These are phyloP conservation scores for Claviceps maximensis DNA, from an alignment of 2,329 filamentous ascomycete genomes.

Conservation along the genomic window DNA sequence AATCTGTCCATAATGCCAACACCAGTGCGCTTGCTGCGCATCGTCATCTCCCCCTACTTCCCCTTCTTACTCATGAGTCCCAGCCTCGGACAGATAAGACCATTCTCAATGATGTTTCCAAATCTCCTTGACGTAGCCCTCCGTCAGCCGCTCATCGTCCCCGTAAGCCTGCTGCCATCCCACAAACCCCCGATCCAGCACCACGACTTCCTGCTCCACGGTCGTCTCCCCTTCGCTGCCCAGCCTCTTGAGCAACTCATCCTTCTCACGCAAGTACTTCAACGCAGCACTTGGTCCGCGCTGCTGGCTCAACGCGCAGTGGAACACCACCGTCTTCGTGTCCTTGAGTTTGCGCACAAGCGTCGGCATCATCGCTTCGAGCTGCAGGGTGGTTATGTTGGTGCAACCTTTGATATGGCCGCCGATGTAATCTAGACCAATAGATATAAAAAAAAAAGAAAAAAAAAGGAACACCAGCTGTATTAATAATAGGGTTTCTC, in stretches of 20 bases:
- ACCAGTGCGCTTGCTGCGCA: not conserved
- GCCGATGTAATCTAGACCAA: slow-evolving; percentile 72
- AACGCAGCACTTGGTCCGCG: slow-evolving; percentile 76
- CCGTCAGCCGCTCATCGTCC: slow-evolving; percentile 65
- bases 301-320: slow-evolving; percentile 86
- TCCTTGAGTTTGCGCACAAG: slow-evolving; percentile 65
- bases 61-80: not conserved
- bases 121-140: slow-evolving; percentile 71
- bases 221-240: slow-evolving; percentile 16
- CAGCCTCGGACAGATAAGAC: not conserved
- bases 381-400: slow-evolving; percentile 59
- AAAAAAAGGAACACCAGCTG: not conserved
- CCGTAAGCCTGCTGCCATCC: slow-evolving; percentile 83
- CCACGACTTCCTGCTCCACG: slow-evolving; percentile 56
- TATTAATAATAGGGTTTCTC: not conserved
- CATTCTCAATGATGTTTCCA: slow-evolving; percentile 49
- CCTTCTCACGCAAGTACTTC: slow-evolving; percentile 60
- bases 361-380: slow-evolving; percentile 68
- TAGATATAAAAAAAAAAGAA: too few relatives aligned
- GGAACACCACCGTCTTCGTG: slow-evolving; percentile 80
- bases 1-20: not conserved
- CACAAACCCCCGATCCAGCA: slow-evolving; percentile 73
- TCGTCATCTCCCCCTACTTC: too few relatives aligned
- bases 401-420: slow-evolving; percentile 72
- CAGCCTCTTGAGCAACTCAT: slow-evolving; percentile 28